Conservation (phyloP, 148 eudicot species). For the Bassia scoparia region DNA sequence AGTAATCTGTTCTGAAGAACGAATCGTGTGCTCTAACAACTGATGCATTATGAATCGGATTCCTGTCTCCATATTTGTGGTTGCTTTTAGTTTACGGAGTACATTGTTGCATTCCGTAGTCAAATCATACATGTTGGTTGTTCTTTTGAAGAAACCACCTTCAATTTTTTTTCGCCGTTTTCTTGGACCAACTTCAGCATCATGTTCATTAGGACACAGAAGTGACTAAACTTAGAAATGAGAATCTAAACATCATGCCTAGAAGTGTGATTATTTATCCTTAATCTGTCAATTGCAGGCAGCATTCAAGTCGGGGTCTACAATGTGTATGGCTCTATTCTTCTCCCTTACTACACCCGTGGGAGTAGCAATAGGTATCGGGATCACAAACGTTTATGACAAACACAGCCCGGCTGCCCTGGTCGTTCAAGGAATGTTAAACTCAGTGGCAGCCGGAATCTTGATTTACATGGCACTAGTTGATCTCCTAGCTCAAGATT, state of each 20-base stretch:
- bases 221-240: too few species aligned
- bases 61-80: not conserved
- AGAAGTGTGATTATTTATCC: too few species aligned
- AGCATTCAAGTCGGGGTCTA: conserved; percentile 27
- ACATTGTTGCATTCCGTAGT: not conserved
- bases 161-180: not conserved
- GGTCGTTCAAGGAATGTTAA: conserved; percentile 40
- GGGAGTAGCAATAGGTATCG: conserved; percentile 38
- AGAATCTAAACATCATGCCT: not conserved
- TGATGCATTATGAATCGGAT: not conserved
- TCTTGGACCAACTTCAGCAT: too few species aligned
- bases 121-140: not conserved
- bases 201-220: too few species aligned
- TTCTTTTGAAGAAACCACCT: not conserved
- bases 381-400: conserved; percentile 36
- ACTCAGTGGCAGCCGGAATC: conserved; percentile 39
- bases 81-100: not conserved
- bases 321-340: conserved; percentile 36
- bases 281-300: conserved; percentile 29
- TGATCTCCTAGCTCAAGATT: conserved; percentile 46
- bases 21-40: not conserved
- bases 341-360: conserved; percentile 44
- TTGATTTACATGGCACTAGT: conserved; percentile 49
- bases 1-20: not conserved
- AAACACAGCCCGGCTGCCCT: conserved; percentile 37